These are phyloP conservation scores for Penicillium expansum DNA, from an alignment of 2,329 filamentous ascomycete genomes.

Conservation along the genomic window DNA sequence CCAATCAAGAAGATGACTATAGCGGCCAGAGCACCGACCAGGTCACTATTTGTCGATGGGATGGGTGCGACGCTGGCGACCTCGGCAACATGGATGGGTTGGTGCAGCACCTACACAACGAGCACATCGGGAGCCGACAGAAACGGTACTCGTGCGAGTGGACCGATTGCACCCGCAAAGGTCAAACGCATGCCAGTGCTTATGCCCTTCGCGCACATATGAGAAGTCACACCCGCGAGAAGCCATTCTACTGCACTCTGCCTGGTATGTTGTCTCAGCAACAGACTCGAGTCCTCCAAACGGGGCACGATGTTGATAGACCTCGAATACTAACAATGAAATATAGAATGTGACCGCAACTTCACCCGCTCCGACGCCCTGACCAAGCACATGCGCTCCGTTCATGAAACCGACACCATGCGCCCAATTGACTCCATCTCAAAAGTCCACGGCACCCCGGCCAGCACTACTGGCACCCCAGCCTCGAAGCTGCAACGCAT, in stretches of 20 bases:
- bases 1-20: conserved; percentile 56
- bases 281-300: background rate
- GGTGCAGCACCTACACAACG: conserved; percentile 82
- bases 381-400: conserved; percentile 97
- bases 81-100: conserved; percentile 76
- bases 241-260: conserved; percentile 94
- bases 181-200: conserved; percentile 86
- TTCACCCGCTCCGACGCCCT: conserved; percentile 95
- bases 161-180: conserved; percentile 84
- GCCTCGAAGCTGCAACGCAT: conserved; percentile 41
- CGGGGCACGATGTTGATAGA: background rate
- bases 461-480: conserved; percentile 25
- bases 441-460: conserved; percentile 33
- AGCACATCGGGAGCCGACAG: conserved; percentile 88
- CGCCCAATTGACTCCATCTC: conserved; percentile 59
- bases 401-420: conserved; percentile 93
- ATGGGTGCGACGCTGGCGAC: conserved; percentile 69
- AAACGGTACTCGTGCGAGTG: conserved; percentile 99
- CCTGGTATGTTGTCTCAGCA: conserved; percentile 63
- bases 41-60: conserved; percentile 75
- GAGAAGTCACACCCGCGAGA: conserved; percentile 95
- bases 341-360: conserved; percentile 86
- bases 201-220: conserved; percentile 97
- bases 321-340: conserved; percentile 1
- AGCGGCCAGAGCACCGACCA: conserved; percentile 71